These are phyloP conservation scores for Penicillium manginii DNA, from an alignment of 495 filamentous ascomycete species.

Conservation along the genomic window DNA sequence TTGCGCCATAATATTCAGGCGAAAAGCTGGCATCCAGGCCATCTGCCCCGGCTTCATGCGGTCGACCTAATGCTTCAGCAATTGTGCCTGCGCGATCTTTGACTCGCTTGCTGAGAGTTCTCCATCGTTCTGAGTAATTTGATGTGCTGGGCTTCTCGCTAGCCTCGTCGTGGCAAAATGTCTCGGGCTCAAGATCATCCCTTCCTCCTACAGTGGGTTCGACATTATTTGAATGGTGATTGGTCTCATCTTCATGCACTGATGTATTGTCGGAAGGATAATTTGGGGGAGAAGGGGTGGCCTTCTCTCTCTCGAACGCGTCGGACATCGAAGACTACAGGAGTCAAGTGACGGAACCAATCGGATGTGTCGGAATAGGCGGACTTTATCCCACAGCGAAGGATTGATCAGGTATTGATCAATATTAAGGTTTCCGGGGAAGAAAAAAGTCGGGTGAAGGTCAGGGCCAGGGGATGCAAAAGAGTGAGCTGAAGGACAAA, in stretches of 20 bases:
- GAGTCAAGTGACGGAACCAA: conserved; percentile 6
- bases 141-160: conserved; percentile 18
- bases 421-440: neutral
- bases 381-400: neutral
- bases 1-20: conserved; percentile 34
- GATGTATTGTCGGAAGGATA: conserved; percentile 14
- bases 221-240: neutral
- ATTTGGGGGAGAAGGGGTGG: conserved; percentile 11
- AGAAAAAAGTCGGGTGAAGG: neutral
- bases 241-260: conserved; percentile 10
- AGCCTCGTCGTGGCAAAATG: conserved; percentile 5
- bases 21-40: conserved; percentile 29
- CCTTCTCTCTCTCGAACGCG: conserved; percentile 17
- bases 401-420: neutral
- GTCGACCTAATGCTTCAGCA: conserved; percentile 31
- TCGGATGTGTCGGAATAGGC: conserved; percentile 5
- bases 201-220: neutral
- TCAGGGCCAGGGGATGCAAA: neutral
- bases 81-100: conserved; percentile 24
- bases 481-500: neutral
- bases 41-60: conserved; percentile 31
- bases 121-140: conserved; percentile 23
- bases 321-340: conserved; percentile 18
- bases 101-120: conserved; percentile 27
- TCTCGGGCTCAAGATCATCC: conserved; percentile 10